Conservation (phyloP, 2,329 filamentous ascomycete species). For the Fusarium luffae region DNA sequence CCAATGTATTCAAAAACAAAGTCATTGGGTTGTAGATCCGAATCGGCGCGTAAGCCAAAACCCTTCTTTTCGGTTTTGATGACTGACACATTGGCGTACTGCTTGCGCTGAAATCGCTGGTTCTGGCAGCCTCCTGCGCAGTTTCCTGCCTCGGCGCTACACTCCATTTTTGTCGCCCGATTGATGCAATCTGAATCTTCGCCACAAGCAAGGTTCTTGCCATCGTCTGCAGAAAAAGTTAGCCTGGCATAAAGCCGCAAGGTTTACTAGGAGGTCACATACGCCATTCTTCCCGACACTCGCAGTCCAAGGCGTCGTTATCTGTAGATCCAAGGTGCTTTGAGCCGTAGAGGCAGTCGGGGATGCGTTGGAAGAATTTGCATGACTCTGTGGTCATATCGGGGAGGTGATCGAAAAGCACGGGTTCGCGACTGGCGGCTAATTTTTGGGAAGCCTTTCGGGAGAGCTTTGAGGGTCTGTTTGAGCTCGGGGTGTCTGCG, state of each 20-base stretch:
- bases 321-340: slow-evolving; percentile 93
- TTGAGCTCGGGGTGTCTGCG: slow-evolving; percentile 59
- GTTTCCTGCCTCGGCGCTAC: slow-evolving; percentile 79
- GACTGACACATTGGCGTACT: slow-evolving; percentile 91
- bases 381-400: slow-evolving; percentile 83
- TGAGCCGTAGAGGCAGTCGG: slow-evolving; percentile 88
- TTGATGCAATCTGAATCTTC: slow-evolving; percentile 99
- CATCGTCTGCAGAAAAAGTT: slow-evolving; percentile 59
- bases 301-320: slow-evolving; percentile 90
- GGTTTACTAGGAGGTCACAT: slow-evolving; percentile 57
- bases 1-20: slow-evolving; percentile 99
- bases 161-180: slow-evolving; percentile 97
- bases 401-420: slow-evolving; percentile 78
- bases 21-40: slow-evolving; percentile 80
- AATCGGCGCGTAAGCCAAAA: slow-evolving; percentile 87
- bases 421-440: slow-evolving; percentile 68
- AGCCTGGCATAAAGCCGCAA: slow-evolving; percentile 10
- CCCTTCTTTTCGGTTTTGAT: slow-evolving; percentile 99
- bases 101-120: slow-evolving; percentile 89
- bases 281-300: slow-evolving; percentile 96
- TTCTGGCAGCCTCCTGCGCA: slow-evolving; percentile 92
- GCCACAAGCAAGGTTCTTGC: slow-evolving; percentile 85
- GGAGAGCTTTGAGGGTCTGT: slow-evolving; percentile 74
- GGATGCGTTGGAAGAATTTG: slow-evolving; percentile 81
- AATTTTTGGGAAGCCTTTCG: slow-evolving; percentile 78